Base-by-base conservation (phyloP, 1,139 yeast genomes). In the Pneumocystis sp. region DNA sequence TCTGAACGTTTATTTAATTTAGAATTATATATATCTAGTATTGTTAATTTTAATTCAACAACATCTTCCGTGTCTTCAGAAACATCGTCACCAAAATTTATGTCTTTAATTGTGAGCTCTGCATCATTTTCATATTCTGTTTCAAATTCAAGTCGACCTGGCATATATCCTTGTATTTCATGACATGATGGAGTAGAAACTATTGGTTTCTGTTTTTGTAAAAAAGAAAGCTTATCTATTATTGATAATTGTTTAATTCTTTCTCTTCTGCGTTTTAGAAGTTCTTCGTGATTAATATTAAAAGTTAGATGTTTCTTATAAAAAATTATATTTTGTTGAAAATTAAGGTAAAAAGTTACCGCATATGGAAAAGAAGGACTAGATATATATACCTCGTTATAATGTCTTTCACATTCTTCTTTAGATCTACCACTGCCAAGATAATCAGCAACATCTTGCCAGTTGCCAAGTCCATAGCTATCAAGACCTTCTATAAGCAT, bases 141-240 rank as follows among this genome's bases (percentile, higher is more conserved):
- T 73, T 93, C 99, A 75, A 93, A 93, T 74, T 93, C 99, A 69
- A 93, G 79, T 72, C 98, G 83, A 63, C 98, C 99, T 50, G 99
- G 99, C 99, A 95, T 93, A 74, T 86, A 93, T 2, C 97, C 97
- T 75, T 93, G 97, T 68, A 93, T 84, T 73, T 95, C 97, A 73
- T 95, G 97, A 77, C 97, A 91, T 65, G 95, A 81, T 0, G 99
- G 99, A 8, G 88, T 95, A 12, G 96, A 89, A 0, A 97, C 91
- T 63, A 87, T 85, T 1, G 95, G 89, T 74, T 90, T 91, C 66
- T 86, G 83, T 65, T 91, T 90, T 31, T 95, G 93, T 65, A 84
- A 73, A 4, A 81, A 81, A 68, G 84, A 74, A 21, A 69, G 65
- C 35, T 72, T 70, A 15, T 71, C 70, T 37, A 90, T 89, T 70